Conservation (phyloP, 2,329 filamentous ascomycete species). For the Aureobasidium sp. region DNA sequence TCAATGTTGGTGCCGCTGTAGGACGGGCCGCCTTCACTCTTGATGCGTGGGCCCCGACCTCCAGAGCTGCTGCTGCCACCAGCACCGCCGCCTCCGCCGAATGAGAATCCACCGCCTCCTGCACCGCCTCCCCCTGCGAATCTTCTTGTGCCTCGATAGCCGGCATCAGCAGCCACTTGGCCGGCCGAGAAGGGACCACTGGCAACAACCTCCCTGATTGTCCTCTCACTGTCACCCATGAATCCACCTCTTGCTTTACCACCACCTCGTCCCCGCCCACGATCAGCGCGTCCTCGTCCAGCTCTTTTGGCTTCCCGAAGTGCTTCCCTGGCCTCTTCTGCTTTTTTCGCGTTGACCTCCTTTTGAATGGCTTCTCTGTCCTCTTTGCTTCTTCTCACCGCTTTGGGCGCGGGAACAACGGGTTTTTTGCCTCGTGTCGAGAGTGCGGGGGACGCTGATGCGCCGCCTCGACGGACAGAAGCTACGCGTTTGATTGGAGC, state of each 20-base stretch:
- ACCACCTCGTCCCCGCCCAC: constrained; percentile 25
- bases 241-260: constrained; percentile 37
- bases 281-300: constrained; percentile 27
- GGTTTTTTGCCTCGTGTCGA: constrained; percentile 19
- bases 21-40: constrained; percentile 26
- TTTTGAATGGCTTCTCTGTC: constrained; percentile 35
- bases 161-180: constrained; percentile 22
- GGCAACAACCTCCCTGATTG: constrained; percentile 24
- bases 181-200: constrained; percentile 39
- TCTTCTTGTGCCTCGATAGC: constrained; percentile 7
- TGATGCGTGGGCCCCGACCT: constrained; percentile 28
- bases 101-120: constrained; percentile 19
- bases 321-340: constrained; percentile 28
- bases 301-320: constrained; percentile 22
- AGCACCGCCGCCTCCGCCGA: constrained; percentile 17
- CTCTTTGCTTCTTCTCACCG: constrained; percentile 39
- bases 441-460: constrained; percentile 14
- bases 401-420: constrained; percentile 33
- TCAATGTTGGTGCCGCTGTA: constrained; percentile 23
- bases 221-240: constrained; percentile 30
- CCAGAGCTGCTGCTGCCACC: constrained; percentile 17
- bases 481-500: constrained; percentile 1
- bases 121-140: constrained; percentile 16
- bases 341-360: constrained; percentile 34
- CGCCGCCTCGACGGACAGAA: constrained; percentile 7